Evolutionary conservation across 1,284 basidiomycete genomes (phyloP).

Genomic region (Pholiota adiposa): DNA sequence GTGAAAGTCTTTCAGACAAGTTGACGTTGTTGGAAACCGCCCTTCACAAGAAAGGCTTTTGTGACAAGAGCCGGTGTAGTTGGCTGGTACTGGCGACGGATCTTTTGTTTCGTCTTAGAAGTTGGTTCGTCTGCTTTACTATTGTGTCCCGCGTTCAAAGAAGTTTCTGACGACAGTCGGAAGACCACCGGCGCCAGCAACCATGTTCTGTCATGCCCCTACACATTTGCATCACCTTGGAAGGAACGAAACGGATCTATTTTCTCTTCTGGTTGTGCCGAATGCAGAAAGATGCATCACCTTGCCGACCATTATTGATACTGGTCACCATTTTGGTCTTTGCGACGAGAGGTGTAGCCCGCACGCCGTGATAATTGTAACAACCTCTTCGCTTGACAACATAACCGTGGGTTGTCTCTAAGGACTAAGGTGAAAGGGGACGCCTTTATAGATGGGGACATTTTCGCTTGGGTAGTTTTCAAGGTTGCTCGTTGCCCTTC

Average conservation of each 20-base stretch:
- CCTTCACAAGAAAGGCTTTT: constrained; percentile 22
- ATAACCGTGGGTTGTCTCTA: constrained; percentile 57
- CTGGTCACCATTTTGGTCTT: constrained; percentile 36
- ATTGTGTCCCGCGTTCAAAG: constrained; percentile 16
- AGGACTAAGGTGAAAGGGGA: constrained; percentile 46
- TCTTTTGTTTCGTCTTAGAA: constrained; percentile 22
- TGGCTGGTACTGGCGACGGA: constrained; percentile 18
- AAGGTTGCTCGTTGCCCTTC: constrained; percentile 40
- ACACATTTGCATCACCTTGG: constrained; percentile 12
- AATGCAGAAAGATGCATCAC: constrained; percentile 42
- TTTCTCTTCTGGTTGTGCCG: constrained; percentile 22
- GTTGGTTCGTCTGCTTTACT: constrained; percentile 15
- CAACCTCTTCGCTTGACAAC: constrained; percentile 49
- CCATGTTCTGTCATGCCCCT: constrained; percentile 11
- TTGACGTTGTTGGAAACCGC: constrained; percentile 26
- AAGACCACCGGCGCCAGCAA: constrained; percentile 19
- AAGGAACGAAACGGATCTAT: constrained; percentile 18
- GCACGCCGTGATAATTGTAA: constrained; percentile 49
- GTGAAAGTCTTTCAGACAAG: constrained; percentile 20
- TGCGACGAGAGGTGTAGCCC: constrained; percentile 32
- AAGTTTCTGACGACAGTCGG: constrained; percentile 13
- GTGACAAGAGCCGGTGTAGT: constrained; percentile 18
- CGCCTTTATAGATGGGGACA: constrained; percentile 41
- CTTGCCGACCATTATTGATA: constrained; percentile 54
- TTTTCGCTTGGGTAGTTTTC: constrained; percentile 29